Evolutionary conservation across 345 rosid species (phyloP), one percentile per base, ranked within the genome.

Genomic region (Gossypium mustelinum): DNA sequence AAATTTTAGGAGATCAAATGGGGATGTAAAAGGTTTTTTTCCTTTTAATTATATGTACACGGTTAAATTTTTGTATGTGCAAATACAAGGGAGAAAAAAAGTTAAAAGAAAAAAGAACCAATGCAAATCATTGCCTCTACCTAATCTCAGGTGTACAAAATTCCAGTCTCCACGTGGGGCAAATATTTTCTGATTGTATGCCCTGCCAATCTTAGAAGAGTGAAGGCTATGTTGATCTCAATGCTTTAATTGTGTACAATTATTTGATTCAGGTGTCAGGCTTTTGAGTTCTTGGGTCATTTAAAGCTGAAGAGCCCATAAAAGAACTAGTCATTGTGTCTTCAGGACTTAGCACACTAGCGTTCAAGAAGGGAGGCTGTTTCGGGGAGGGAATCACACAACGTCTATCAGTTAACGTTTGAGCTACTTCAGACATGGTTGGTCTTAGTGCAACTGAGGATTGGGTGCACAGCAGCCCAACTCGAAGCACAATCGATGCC

Each of bases 331-430:
- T 43, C 1, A 65, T 2, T 6, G 27, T 11, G 11, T 43, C 51
- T 64, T 41, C 50, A 1, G 68, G 68, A 64, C 69, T 65, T n/a
- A 64, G 6, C 68, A 78, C 25, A 29, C 76, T 51, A 17, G 84
- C 76, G 56, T 81, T 87, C 60, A 87, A 27, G 70, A 85, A 87
- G 2, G 90, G 90, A 24, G 90, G 90, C 25, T 85, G 90, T 47
- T 48, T 79, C 12, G 90, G 88, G 11, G 7, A 4, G 0, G 88
- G 80, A 14, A 87, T 73, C 13, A 70, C 78, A 29, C 63, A 63
- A 1, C 34, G 65, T 51, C 58, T 47, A 8, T 44, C 48, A 0
- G 77, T 76, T 57, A 87, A 61, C 87, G 85, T 82, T 63, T 14
- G 25, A 41, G 81, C 79, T 2, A 81, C 88, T 74, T 81, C 64